Conservation (phyloP, 2,329 filamentous ascomycete genomes). For the Didymella pinodella region DNA sequence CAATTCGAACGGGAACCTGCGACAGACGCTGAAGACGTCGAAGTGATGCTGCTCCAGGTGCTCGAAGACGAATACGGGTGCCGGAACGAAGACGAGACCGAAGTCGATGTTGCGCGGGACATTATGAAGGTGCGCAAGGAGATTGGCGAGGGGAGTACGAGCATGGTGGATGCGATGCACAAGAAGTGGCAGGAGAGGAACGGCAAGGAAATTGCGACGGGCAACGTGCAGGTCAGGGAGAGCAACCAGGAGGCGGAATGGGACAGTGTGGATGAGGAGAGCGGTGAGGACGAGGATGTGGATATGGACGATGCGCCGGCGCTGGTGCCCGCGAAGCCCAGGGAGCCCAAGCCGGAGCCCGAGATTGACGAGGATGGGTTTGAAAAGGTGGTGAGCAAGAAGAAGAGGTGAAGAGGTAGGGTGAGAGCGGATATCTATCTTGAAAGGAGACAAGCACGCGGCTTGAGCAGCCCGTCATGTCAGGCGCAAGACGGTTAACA, state of each 20-base stretch:
- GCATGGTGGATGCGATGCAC: constrained; percentile 70
- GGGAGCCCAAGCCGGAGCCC: constrained; percentile 43
- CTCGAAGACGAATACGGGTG: constrained; percentile 97
- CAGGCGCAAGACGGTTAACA: not conserved
- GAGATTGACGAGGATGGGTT: constrained; percentile 55
- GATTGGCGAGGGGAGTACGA: constrained; percentile 70
- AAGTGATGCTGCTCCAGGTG: constrained; percentile 84
- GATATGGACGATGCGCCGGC: constrained; percentile 51
- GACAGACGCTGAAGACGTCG: constrained; percentile 79
- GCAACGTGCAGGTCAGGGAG: constrained; percentile 60
- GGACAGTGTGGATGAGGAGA: constrained; percentile 60
- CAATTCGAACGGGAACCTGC: constrained; percentile 69
- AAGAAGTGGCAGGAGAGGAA: constrained; percentile 68
- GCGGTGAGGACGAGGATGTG: constrained; percentile 54
- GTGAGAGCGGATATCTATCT: not conserved
- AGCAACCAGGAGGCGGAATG: constrained; percentile 59
- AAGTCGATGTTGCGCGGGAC: constrained; percentile 73
- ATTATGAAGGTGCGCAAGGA: constrained; percentile 74
- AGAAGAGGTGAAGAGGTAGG: constrained; percentile 42
- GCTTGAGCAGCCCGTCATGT: not conserved
- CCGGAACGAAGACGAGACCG: constrained; percentile 88
- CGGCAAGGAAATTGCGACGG: constrained; percentile 63
- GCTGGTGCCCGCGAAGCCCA: constrained; percentile 46
- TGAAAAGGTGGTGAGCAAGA: constrained; percentile 53
- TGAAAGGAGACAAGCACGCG: not conserved